Base-by-base conservation (phyloP, 1,139 yeast species). In the Groenewaldozyma sp. region DNA sequence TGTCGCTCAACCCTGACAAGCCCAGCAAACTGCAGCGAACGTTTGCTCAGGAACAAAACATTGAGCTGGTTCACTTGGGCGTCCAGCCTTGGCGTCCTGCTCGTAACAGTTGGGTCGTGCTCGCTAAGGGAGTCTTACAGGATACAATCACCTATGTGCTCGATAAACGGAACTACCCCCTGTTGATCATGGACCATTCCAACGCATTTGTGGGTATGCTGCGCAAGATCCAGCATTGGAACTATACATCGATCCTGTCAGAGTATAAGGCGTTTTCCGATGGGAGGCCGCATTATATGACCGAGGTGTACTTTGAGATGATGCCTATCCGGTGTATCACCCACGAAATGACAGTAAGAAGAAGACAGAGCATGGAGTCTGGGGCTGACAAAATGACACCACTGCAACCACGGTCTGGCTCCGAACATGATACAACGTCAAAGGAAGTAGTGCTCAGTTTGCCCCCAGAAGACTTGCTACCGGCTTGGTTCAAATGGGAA, bases 171-270 rank as follows among this genome's bases (percentile, higher is more conserved):
- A 76, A 78, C 50, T 78, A 82, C 54, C 87, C 87, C 40, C 59
- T 82, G 7, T 63, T 91, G 31, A 60, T 91, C 13, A 77, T 91
- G 24, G 97, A 91, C 55, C 74, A 82, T 4, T 78, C 91, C 2
- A 80, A 83, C 42, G 76, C 93, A 3, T 69, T 88, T 22, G 74
- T 86, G 4, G 95, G 96, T 1, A 68, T 87, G 1, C 62, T 91
- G 26, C 66, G 98, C 40, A 79, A 81, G 56, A 68, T 87, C 28
- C 94, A 84, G 59, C 82, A 82, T 59, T 88, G 96, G 97, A 80
- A 78, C 50, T 82, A 82, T 55, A 78, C 87, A 28, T 78, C 93
- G 19, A 77, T 88, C 7, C 73, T 87, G 24, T 82, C 81, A 48
- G 97, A 91, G 58, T 91, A 84, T 61, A 67, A 95, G 37, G 71